Evolutionary conservation across 495 filamentous ascomycete species (phyloP), one percentile per base, ranked within the genome.

Genomic region (Tuber umbilicatum): DNA sequence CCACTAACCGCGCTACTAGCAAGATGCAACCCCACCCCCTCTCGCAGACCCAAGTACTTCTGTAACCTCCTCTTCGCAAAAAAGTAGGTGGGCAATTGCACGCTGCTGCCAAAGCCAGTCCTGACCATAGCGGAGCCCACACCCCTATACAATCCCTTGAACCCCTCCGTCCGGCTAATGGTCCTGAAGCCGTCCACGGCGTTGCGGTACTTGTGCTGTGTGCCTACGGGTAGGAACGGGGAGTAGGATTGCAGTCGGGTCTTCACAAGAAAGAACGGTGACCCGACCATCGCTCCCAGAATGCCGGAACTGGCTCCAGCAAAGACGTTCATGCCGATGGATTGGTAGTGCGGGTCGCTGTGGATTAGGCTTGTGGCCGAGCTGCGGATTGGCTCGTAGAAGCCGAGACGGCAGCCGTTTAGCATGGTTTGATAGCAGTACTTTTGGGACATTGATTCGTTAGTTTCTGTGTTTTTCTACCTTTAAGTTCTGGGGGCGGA

Each of bases 261-360:
- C 86, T 99, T 99, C 82, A 97, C 91, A n/a, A 99, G 87, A 86
- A 98, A 99, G 83, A 99, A 98, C 1, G 95, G 96, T 39, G 93
- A 97, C 35, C 94, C 95, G 21, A 91, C 91, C 14, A 91, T 91
- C 9, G 95, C 95, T 73, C 95, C 95, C 60, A 98, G 87, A 67
- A 98, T 90, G 74, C 95, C 95, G 10, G 92, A 94, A 5, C 89
- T 84, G 10, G 95, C 95, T 76, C 95, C 95, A 68, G 91, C 89
- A 81, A 97, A 91, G 85, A 99, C 91, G 83, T 99, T 99, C 84
- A 97, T 88, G 27, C 89, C 91, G 70, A 98, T 86, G 75, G 90
- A 94, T 82, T 99, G 95, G 35, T 89, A 87, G 12, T 85, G 86
- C 14, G 89, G 79, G 83, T 97, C 92, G 72, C 87, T 86, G 85